Base-by-base conservation (phyloP, 257 asterid species). In the Cruciata laevipes region DNA sequence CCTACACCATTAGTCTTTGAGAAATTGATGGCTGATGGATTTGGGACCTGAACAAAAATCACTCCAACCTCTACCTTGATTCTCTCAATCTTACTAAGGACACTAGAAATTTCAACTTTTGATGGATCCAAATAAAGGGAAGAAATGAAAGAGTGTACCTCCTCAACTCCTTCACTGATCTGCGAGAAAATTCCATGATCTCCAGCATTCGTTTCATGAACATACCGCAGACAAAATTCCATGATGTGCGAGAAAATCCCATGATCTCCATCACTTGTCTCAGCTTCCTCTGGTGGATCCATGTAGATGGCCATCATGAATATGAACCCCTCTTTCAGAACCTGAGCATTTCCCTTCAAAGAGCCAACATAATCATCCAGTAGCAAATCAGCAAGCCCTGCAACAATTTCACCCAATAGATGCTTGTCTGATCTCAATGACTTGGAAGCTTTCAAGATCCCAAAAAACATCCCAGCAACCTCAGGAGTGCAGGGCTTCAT, bases 321-420 rank as follows among this genome's bases (percentile, higher is more conserved):
- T 23, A 64, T 33, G 63, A 75, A 30, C 51, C 61, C 55, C 14
- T 69, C 38, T 3, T n/a, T 30, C n/a, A 75, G 60, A 18, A 57
- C 8, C 52, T 32, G 13, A 69, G 52, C 9, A n/a, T 3, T 9
- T 33, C 49, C 71, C 65, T n/a, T 42, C 31, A 27, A 60, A 60
- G 40, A 21, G 23, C 16, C 49, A 59, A 35, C n/a, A 4, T 44
- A 49, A 18, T 24, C 25, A 4, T 40, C 58, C 0, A 72, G 61
- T 33, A 72, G 61, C 20, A 27, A 23, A 40, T 38, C 65, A 6
- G 47, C 61, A 47, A 70, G 27, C 16, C n/a, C 17, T 0, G 21
- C 68, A 21, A 61, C 37, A 61, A 61, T 24, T 61, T 67, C n/a
- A 33, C 64, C 31, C 13, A 17, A 16, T 16, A 38, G 52, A 7